A percentile compares a stretch with the other conserved stretches of the same genome.
phyloP scores from a whole-genome alignment of 2,329 filamentous ascomycete genomes.

The Colletotrichum sublineola region DNA sequence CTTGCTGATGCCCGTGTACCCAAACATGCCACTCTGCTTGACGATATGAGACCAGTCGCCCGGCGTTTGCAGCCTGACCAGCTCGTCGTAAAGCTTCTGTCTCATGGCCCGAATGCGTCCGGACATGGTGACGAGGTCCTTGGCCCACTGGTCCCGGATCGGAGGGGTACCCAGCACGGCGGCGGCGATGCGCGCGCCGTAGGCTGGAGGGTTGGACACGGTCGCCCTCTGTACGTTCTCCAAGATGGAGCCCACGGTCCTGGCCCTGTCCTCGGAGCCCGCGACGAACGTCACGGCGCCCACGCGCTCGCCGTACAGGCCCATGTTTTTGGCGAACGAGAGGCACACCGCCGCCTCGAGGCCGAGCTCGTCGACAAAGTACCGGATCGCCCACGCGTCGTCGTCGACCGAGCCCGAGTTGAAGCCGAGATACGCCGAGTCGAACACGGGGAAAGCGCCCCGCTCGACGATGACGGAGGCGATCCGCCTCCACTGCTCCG shows the following conservation, averaged over 20 bases:
- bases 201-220: conserved; percentile 53
- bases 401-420: conserved; percentile 50
- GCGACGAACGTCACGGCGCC: conserved; percentile 50
- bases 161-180: conserved; percentile 49
- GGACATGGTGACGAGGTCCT: conserved; percentile 55
- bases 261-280: conserved; percentile 31
- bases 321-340: conserved; percentile 74
- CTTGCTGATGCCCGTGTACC: conserved; percentile 62
- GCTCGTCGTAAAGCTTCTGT: conserved; percentile 50
- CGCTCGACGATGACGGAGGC: conserved; percentile 48
- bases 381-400: conserved; percentile 51
- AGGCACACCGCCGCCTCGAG: conserved; percentile 68
- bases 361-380: conserved; percentile 51
- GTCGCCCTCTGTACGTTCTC: conserved; percentile 51
- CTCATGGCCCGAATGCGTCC: conserved; percentile 53
- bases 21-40: conserved; percentile 57
- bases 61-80: conserved; percentile 50
- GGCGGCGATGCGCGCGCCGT: conserved; percentile 53
- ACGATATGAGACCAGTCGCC: conserved; percentile 55
- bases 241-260: conserved; percentile 48
- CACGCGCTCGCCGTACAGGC: conserved; percentile 56
- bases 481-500: conserved; percentile 50
- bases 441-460: conserved; percentile 49
- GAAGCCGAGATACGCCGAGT: conserved; percentile 52
- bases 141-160: conserved; percentile 50